Evolutionary conservation across 768 basidiomycete genomes (phyloP).

Genomic region (Suillus brevipes): DNA sequence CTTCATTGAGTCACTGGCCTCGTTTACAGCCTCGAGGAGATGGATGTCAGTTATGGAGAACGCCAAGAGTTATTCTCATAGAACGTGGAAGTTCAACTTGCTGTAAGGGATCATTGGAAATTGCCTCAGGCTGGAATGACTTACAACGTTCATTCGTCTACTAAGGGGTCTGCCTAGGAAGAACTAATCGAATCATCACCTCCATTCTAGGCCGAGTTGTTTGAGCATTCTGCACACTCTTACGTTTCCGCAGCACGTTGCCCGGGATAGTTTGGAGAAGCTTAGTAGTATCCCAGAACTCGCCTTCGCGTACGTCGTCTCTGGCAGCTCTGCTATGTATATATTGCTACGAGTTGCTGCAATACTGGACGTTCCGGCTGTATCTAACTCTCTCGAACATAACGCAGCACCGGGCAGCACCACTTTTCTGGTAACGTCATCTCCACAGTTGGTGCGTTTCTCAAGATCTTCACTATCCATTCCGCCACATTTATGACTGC

Average conservation of each 20-base stretch:
- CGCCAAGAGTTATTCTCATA: conserved; percentile 69
- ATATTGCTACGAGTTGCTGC: conserved; percentile 89
- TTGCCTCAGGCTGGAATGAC: background rate
- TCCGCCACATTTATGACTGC: conserved; percentile 75
- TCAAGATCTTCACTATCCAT: conserved; percentile 95
- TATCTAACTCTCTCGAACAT: conserved; percentile 77
- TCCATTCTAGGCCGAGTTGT: conserved; percentile 54
- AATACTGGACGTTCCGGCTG: conserved; percentile 81
- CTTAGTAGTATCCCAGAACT: conserved; percentile 62
- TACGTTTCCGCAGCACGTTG: conserved; percentile 57
- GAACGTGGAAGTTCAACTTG: background rate
- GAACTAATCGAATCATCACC: conserved; percentile 4
- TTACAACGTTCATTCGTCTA: background rate
- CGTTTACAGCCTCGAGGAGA: conserved; percentile 64
- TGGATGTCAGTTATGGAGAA: conserved; percentile 63
- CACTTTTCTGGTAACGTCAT: conserved; percentile 95
- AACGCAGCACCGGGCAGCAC: conserved; percentile 69
- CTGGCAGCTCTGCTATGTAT: conserved; percentile 87
- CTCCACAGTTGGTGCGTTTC: conserved; percentile 77
- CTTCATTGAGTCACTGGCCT: conserved; percentile 83
- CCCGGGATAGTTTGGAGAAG: conserved; percentile 48
- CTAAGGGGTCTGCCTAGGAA: background rate
- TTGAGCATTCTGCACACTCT: conserved; percentile 50
- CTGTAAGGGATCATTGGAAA: background rate
- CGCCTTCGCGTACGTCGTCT: conserved; percentile 88